phyloP scores from a whole-genome alignment of 2,329 filamentous ascomycete species.

The Arthrobotrys musiformis region DNA sequence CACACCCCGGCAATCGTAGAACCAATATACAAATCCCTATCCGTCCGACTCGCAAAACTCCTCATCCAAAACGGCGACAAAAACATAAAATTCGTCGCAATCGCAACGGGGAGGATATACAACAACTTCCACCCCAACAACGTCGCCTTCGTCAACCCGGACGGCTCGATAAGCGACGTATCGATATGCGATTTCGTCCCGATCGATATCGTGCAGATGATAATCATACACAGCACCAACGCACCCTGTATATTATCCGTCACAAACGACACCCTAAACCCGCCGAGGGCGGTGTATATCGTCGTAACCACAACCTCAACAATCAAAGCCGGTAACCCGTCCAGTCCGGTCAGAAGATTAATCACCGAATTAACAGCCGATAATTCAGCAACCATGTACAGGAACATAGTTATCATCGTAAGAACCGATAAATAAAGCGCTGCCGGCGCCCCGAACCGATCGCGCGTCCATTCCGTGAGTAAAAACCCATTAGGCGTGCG shows the following conservation, averaged over 20 bases:
- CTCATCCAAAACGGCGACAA: constrained; percentile 82
- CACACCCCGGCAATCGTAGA: constrained; percentile 74
- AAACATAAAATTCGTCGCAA: constrained; percentile 88
- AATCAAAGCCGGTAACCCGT: constrained; percentile 79
- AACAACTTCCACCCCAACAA: constrained; percentile 85
- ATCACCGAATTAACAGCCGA: constrained; percentile 84
- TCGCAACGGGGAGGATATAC: constrained; percentile 83
- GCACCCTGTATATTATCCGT: constrained; percentile 83
- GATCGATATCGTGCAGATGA: constrained; percentile 81
- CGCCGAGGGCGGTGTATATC: constrained; percentile 83
- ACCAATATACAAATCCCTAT: constrained; percentile 80
- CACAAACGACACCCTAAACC: constrained; percentile 84
- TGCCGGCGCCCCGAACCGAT: constrained; percentile 76
- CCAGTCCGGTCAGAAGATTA: constrained; percentile 76
- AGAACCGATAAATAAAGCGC: constrained; percentile 80
- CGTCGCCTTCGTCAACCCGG: constrained; percentile 74
- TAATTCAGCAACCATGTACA: constrained; percentile 88
- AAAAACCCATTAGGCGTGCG: constrained; percentile 87
- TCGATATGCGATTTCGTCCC: constrained; percentile 80
- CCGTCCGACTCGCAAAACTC: constrained; percentile 81
- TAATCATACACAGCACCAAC: constrained; percentile 79
- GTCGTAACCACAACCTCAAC: constrained; percentile 82
- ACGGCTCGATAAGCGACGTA: constrained; percentile 73
- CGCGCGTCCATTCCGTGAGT: constrained; percentile 83
- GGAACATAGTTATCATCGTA: constrained; percentile 81